Percentiles rank a stretch among this genome's conserved stretches.
Evolutionary conservation across 2,329 filamentous ascomycete species (phyloP).

Genomic region (Ceratocystis albifundus): DNA sequence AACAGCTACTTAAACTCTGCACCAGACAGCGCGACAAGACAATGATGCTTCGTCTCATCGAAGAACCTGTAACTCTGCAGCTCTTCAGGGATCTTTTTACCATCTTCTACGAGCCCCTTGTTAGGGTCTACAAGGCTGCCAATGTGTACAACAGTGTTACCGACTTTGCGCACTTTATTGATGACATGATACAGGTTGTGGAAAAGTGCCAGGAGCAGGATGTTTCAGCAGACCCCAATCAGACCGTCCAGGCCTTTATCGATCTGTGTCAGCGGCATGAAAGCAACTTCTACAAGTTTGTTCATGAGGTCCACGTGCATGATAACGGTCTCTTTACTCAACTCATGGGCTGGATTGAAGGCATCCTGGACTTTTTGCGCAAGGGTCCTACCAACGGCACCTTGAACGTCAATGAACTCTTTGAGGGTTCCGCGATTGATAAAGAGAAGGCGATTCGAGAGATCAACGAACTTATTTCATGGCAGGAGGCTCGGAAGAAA

Average conservation of each 20-base stretch:
- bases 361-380: constrained; percentile 83
- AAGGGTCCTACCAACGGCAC: constrained; percentile 76
- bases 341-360: constrained; percentile 94
- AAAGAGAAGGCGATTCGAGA: constrained; percentile 62
- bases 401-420: constrained; percentile 87
- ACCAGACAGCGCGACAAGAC: constrained; percentile 86
- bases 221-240: constrained; percentile 88
- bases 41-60: constrained; percentile 93
- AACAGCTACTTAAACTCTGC: constrained; percentile 85
- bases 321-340: constrained; percentile 94
- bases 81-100: constrained; percentile 93
- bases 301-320: constrained; percentile 93
- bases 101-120: constrained; percentile 96
- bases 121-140: constrained; percentile 94
- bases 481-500: constrained; percentile 92
- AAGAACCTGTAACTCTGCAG: constrained; percentile 94
- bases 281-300: constrained; percentile 96
- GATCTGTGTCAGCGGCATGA: constrained; percentile 91
- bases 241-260: constrained; percentile 96
- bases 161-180: constrained; percentile 84
- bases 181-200: constrained; percentile 76
- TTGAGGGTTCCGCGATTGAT: constrained; percentile 64
- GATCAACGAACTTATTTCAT: constrained; percentile 75
- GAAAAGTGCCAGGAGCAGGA: constrained; percentile 60
- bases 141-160: constrained; percentile 97